Base-by-base conservation (phyloP, 1,284 basidiomycete genomes). In the Amylostereum chailletii region DNA sequence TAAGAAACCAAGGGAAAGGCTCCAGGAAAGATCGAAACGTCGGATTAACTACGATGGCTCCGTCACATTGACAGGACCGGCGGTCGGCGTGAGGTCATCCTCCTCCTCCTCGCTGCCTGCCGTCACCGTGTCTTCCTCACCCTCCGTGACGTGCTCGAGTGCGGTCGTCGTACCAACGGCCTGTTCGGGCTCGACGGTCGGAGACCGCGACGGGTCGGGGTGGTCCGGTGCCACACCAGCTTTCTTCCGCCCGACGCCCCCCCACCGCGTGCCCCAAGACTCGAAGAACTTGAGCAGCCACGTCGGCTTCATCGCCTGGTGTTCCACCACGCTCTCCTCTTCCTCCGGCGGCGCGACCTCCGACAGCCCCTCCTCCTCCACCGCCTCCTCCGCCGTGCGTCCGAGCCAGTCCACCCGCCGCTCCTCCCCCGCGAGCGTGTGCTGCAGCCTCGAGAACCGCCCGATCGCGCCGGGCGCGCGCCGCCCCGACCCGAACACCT, bases 231-330 rank as follows among this genome's bases (percentile, higher is more conserved):
- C 26, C 10, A 29, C 39, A 27, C 45, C 29, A 30, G 48, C 49
- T 52, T 56, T 58, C 46, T 55, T 53, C 10, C 53, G 53, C 34
- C 62, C 60, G 6, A 58, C 51, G 7, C 71, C 69, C 19, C 42
- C 27, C 57, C 75, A 65, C 54, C 66, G 62, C 27, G 64, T 63
- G 2, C 79, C 81, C 83, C 83, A 88, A 51, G 79, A 81, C 47
- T 80, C 86, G 63, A 88, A 85, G 63, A 87, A 76, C 54, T 73
- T 68, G 54, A 88, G 66, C 50, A 88, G 60, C 86, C 86, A 88
- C 69, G 85, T 79, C 34, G 84, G 83, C 53, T 79, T 79, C 62
- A 83, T 78, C 27, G 64, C 69, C 51, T 75, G 74, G 58, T 80
- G 72, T 59, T 75, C 71, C 19, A 19, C 19, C 43, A 79, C 74